Conservation (phyloP, 2,329 filamentous ascomycete genomes). For the Paradendryphiella salina region DNA sequence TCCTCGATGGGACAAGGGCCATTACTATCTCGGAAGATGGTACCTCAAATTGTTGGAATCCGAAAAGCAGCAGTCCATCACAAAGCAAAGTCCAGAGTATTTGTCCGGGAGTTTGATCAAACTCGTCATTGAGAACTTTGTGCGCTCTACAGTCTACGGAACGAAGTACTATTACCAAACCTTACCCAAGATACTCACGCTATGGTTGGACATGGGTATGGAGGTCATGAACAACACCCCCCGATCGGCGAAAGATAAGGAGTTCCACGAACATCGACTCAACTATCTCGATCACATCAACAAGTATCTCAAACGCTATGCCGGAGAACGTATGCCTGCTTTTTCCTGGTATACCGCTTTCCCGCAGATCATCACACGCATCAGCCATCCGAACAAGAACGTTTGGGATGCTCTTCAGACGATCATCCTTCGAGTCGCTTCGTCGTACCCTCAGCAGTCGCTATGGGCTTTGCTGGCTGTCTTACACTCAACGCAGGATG, state of each 20-base stretch:
- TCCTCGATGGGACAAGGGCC: conserved; percentile 87
- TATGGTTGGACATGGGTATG: conserved; percentile 91
- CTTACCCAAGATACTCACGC: conserved; percentile 82
- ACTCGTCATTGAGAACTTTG: conserved; percentile 90
- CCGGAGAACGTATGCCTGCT: conserved; percentile 66
- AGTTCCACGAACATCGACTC: conserved; percentile 36
- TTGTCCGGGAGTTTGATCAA: conserved; percentile 82
- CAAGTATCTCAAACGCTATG: conserved; percentile 76
- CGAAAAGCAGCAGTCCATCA: conserved; percentile 74
- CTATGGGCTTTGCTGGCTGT: conserved; percentile 90
- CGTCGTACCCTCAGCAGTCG: conserved; percentile 84
- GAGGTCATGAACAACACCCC: conserved; percentile 56
- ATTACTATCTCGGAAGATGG: conserved; percentile 94
- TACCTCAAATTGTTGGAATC: conserved; percentile 96
- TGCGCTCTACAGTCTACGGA: conserved; percentile 82
- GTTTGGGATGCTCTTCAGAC: conserved; percentile 76
- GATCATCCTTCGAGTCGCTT: conserved; percentile 85
- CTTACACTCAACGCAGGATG: conserved; percentile 75
- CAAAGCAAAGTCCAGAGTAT: conserved; percentile 64
- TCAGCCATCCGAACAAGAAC: conserved; percentile 78
- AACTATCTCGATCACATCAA: conserved; percentile 51
- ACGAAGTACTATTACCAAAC: conserved; percentile 97
- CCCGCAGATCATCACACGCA: conserved; percentile 93
- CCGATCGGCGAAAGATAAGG: conserved; percentile 32
- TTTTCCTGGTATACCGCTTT: conserved; percentile 83